Conservation (phyloP, 1,139 yeast species). For the Sugiyamaella castrensis region DNA sequence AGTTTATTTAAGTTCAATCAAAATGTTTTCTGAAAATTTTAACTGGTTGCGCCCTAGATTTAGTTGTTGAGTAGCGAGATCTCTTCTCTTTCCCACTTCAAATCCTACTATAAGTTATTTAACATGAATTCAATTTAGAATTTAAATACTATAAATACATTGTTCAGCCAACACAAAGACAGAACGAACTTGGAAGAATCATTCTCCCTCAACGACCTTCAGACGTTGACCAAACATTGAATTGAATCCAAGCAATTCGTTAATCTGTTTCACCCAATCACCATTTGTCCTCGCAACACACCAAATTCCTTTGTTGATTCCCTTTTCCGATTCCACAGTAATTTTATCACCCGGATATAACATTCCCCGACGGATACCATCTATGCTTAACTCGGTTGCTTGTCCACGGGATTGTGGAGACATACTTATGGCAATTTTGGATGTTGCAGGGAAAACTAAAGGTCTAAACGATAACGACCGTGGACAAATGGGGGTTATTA, state of each 20-base stretch:
- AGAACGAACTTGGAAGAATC: not conserved
- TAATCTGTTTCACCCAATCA: slow-evolving; percentile 90
- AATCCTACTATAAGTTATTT: no score
- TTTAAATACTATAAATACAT: no score
- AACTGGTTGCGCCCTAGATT: no score
- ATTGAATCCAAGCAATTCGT: slow-evolving; percentile 84
- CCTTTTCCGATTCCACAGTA: slow-evolving; percentile 47
- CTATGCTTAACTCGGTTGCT: slow-evolving; percentile 54
- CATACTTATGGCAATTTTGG: slow-evolving; percentile 64
- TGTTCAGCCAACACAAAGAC: not conserved
- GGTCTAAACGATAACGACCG: slow-evolving; percentile 86
- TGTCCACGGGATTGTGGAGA: slow-evolving; percentile 38
- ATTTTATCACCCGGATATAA: slow-evolving; percentile 76
- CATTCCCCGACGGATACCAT: slow-evolving; percentile 72
- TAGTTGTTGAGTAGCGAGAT: no score
- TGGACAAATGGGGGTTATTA: slow-evolving; percentile 93
- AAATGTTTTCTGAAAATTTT: no score
- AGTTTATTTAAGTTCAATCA: not conserved
- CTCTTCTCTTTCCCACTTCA: no score
- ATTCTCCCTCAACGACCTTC: no score
- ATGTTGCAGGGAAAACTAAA: slow-evolving; percentile 67
- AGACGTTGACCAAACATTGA: slow-evolving; percentile 55
- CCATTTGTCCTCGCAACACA: slow-evolving; percentile 78
- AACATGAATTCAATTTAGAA: no score
- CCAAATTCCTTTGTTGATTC: slow-evolving; percentile 65